Base-by-base conservation (phyloP, 108 stramenopile genomes). In the Fragilaria crotonensis region DNA sequence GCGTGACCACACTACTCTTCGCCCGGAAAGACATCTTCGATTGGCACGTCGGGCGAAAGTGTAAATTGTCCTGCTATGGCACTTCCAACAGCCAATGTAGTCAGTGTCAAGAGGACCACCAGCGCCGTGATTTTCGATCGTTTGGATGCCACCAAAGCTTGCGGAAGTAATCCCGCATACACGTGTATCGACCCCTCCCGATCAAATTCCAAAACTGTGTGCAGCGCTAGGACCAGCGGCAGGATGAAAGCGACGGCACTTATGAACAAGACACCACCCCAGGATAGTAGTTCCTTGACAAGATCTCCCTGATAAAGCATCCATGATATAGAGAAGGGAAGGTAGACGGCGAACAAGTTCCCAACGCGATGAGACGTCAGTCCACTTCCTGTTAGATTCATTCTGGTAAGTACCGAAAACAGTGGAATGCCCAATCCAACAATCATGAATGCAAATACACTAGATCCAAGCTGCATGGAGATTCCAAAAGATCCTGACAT, bases 381-480 rank as follows among this genome's bases (percentile, higher is more conserved):
- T 7, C 67, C 69, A 21, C 67, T 72, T 22, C 76, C 66, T 3
- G 69, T 68, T n/a, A 84, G 47, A 55, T 73, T 78, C 67, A 78
- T 66, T 30, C 83, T 51, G 18, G 74, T 69, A 45, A 84, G 33
- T 19, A 84, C 74, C 33, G 67, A 74, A 54, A 84, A 86, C 17
- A 90, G 60, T 17, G 89, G 89, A 33, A 81, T 71, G 7, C 84
- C 84, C 32, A 82, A 51, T 18, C 84, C 89, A 48, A 90, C 79
- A 44, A 86, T 90, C 61, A 82, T 72, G 44, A 90, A 80, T 21
- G 77, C 78, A 64, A 86, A 90, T 0, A 82, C 9, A 18, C 58
- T 66, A 25, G 77, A 60, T 19, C 70, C 69, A 19, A 72, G 21
- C 51, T 78, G 73, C 33, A 76, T 80, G n/a, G 60, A 5, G 2